Evolutionary conservation across 2,329 filamentous ascomycete genomes (phyloP).

Genomic region (Nemania bipapillata): DNA sequence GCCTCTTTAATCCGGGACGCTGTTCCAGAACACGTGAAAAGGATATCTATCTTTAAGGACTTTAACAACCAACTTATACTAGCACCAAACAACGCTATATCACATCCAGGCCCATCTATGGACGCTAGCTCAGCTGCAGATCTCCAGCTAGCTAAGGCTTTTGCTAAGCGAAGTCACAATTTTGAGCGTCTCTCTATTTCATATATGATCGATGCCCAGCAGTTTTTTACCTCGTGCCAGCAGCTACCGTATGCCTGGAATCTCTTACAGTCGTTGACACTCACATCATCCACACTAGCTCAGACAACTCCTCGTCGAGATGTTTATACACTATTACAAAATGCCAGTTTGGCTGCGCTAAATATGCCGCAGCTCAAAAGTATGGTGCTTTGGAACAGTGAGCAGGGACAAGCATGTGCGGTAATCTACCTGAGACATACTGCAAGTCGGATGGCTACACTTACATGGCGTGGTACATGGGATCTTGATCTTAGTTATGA

Average conservation of each 20-base stretch:
- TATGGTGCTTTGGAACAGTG: constrained; percentile 22
- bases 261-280: constrained; percentile 46
- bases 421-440: constrained; percentile 15
- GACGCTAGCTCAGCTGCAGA: constrained; percentile 18
- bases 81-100: constrained; percentile 20
- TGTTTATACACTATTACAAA: constrained; percentile 18
- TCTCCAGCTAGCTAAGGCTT: constrained; percentile 34
- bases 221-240: constrained; percentile 46
- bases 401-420: constrained; percentile 21
- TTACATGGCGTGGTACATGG: constrained; percentile 24
- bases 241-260: constrained; percentile 43
- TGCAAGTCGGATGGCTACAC: constrained; percentile 3
- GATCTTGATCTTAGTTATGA: constrained; percentile 6
- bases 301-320: constrained; percentile 7
- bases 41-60: constrained; percentile 48
- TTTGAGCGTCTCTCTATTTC: constrained; percentile 47
- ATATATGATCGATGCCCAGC: constrained; percentile 46
- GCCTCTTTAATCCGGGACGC: constrained; percentile 17
- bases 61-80: constrained; percentile 39
- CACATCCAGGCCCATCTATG: constrained; percentile 16
- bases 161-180: constrained; percentile 46
- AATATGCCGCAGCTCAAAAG: constrained; percentile 24
- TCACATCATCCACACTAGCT: constrained; percentile 48
- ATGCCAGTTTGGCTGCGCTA: constrained; percentile 19
- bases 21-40: constrained; percentile 45